Evolutionary conservation across 345 rosid species (phyloP), one percentile per base, ranked within the genome.

Genomic region (Melastoma malabathricum): DNA sequence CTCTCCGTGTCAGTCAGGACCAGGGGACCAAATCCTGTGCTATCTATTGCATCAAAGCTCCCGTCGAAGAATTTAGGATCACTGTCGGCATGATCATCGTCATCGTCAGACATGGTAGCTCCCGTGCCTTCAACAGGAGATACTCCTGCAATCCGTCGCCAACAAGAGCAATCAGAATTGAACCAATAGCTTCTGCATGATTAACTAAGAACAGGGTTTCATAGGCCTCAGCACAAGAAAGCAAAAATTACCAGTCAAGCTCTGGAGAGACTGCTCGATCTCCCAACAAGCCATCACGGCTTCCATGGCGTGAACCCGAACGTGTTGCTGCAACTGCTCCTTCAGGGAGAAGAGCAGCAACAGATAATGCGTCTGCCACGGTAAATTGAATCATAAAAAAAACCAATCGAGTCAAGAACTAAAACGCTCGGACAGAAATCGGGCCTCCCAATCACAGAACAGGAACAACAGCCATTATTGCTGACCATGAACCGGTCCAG

Each of bases 231-330:
- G 15, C 23, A 34, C 16, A 12, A 51, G 44, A 43, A 34, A 18
- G 3, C 38, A 29, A 41, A 48, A 23, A 52, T 47, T 18, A 84
- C 97, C 97, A 56, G 97, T 88, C 71, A 92, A 76, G 79, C 99
- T 83, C 63, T 93, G 99, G 43, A 93, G 72, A 48, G 94, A 78
- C 68, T 93, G 97, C 74, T 93, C 97, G 47, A 93, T 79, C 69
- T 88, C 97, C 99, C 99, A 92, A 68, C 99, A 92, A 51, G 99
- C 99, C 97, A 92, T 88, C 25, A 88, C 99, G 13, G 99, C 99
- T 73, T 92, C 99, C 99, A 92, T 92, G 4, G 97, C 97, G 68
- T 92, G 99, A 55, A 92, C 97, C 48, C 99, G 83, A 8, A 92
- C 99, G 46, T 92, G 99, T 60, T 92, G 95, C 62, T 92, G 99